A percentile compares a stretch with the other conserved stretches of the same genome.
Conservation (phyloP, 2,329 filamentous ascomycete genomes). For the Aotearoamyces nothofagi region DNA sequence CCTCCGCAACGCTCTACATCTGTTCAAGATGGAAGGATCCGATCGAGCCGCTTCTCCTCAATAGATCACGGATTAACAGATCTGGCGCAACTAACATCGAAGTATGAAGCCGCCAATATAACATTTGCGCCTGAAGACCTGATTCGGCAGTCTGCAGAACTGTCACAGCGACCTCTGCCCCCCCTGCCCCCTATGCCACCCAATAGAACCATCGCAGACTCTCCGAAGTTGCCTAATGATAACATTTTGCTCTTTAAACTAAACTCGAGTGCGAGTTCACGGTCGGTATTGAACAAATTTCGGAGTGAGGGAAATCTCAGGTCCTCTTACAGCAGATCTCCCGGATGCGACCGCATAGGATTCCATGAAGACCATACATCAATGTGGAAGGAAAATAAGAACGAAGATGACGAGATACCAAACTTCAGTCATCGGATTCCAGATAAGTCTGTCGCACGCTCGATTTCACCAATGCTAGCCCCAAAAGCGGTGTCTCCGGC, state of each 20-base stretch:
- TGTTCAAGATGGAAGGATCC: not conserved
- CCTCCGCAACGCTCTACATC: not conserved
- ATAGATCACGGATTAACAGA: not conserved
- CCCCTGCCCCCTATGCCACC: too few species aligned
- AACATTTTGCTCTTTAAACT: too few species aligned
- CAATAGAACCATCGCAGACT: too few species aligned
- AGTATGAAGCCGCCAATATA: not conserved
- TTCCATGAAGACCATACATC: not conserved
- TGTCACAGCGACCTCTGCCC: not conserved
- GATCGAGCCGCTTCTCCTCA: not conserved
- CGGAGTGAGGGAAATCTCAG: slow-evolving; percentile 5
- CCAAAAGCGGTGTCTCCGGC: slow-evolving; percentile 19
- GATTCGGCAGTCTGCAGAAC: not conserved
- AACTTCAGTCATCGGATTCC: slow-evolving; percentile 4
- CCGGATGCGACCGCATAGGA: not conserved
- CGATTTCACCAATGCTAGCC: slow-evolving; percentile 16
- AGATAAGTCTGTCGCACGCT: slow-evolving; percentile 10
- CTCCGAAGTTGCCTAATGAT: not conserved
- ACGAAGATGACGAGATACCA: not conserved
- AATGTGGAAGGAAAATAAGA: too few species aligned
- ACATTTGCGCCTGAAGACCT: not conserved
- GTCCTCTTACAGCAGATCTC: slow-evolving; percentile 6
- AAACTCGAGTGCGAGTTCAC: slow-evolving; percentile 1
- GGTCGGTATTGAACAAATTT: not conserved
- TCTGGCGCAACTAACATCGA: not conserved